A percentile compares a stretch with the other conserved stretches of the same genome.
These are phyloP conservation scores for Linderina pennispora DNA, from an alignment of 192 early-diverging fungal genomes.

Conservation along the genomic window DNA sequence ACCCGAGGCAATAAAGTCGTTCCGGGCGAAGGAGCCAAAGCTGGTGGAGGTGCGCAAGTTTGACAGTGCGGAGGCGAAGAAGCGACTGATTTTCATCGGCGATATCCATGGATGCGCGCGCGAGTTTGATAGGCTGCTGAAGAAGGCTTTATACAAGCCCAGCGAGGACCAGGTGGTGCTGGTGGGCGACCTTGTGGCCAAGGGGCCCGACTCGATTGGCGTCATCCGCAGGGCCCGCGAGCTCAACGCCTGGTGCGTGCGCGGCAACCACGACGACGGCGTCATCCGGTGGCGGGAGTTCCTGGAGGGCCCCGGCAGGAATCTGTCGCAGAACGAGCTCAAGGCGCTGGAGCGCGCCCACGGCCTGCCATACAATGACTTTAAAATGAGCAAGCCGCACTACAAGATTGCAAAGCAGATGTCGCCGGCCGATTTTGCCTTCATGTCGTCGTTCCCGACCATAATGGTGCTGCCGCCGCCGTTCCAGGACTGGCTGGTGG, in stretches of 20 bases:
- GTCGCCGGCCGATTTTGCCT: slow-evolving; percentile 45
- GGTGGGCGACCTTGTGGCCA: slow-evolving; percentile 61
- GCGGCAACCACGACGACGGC: slow-evolving; percentile 73
- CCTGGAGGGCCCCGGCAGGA: slow-evolving; percentile 32
- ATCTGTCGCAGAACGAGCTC: slow-evolving; percentile 4
- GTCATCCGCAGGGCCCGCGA: slow-evolving; percentile 50
- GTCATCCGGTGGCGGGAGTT: slow-evolving; percentile 55
- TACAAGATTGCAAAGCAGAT: slow-evolving; percentile 34
- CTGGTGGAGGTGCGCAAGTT: slow-evolving; percentile 6
- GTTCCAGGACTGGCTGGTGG: slow-evolving; percentile 50
- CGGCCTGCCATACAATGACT: slow-evolving; percentile 15
- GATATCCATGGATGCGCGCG: slow-evolving; percentile 61
- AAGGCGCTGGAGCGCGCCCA: slow-evolving; percentile 4
- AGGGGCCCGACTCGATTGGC: slow-evolving; percentile 55
- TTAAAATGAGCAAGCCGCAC: slow-evolving; percentile 19
- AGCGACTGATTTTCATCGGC: slow-evolving; percentile 59
- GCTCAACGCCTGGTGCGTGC: slow-evolving; percentile 49
- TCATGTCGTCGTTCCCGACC: slow-evolving; percentile 49
- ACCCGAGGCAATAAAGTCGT: slow-evolving; percentile 5
- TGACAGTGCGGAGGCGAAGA: slow-evolving; percentile 1
- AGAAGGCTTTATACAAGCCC: slow-evolving; percentile 23
- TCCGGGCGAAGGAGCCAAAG: slow-evolving; percentile 13
- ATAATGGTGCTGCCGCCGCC: slow-evolving; percentile 47
- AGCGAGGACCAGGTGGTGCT: slow-evolving; percentile 55
- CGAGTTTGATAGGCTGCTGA: slow-evolving; percentile 52